phyloP scores from a whole-genome alignment of 2,329 filamentous ascomycete species.

The Fonsecaea pedrosoi region DNA sequence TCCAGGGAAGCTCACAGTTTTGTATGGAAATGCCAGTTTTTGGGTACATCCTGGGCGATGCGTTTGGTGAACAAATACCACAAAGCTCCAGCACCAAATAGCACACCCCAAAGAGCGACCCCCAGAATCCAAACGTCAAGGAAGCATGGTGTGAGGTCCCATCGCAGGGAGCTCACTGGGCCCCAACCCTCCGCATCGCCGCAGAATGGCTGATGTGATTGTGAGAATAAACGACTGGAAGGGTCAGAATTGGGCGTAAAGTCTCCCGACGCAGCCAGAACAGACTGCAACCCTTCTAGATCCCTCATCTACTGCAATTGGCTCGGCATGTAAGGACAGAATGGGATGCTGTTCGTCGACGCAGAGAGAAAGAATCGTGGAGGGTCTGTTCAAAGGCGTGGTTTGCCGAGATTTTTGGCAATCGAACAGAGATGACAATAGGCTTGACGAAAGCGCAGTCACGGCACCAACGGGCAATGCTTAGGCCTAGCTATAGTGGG shows the following conservation, averaged over 20 bases:
- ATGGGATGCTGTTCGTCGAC: neutral
- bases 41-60: slow-evolving; percentile 70
- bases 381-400: neutral
- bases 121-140: slow-evolving; percentile 85
- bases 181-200: slow-evolving; percentile 94
- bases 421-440: neutral
- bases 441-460: neutral
- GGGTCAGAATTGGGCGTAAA: slow-evolving; percentile 14
- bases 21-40: slow-evolving; percentile 90
- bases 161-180: slow-evolving; percentile 82
- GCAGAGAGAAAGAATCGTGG: neutral
- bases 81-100: slow-evolving; percentile 77
- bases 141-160: slow-evolving; percentile 97
- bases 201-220: slow-evolving; percentile 72
- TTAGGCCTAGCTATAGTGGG: neutral
- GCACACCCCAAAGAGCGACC: slow-evolving; percentile 78
- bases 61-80: slow-evolving; percentile 79
- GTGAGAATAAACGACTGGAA: neutral
- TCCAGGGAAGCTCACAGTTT: slow-evolving; percentile 71
- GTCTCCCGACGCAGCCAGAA: slow-evolving; percentile 31
- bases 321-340: slow-evolving; percentile 21
- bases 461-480: neutral
- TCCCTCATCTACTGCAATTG: slow-evolving; percentile 32
- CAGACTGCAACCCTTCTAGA: slow-evolving; percentile 32
- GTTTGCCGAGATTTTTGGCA: slow-evolving; percentile 2